Evolutionary conservation across 2,329 filamentous ascomycete species (phyloP), one percentile per base, ranked within the genome.

Genomic region (Sporothrix sp.): DNA sequence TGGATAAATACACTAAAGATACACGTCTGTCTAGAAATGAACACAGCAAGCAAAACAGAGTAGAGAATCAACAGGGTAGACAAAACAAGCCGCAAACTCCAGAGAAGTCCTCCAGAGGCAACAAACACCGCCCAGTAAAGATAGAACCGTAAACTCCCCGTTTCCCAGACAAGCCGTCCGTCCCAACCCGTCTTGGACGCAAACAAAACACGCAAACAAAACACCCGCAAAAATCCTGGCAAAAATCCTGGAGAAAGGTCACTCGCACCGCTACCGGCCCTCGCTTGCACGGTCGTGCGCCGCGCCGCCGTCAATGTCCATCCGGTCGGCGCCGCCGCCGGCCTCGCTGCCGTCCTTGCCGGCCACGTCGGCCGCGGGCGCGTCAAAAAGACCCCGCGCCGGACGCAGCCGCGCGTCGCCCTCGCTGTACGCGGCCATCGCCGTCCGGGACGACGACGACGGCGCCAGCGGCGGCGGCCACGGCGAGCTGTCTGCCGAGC

Each of bases 401-500:
- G 50, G 64, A 14, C 71, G 70, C 33, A 78, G 74, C 52, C 78
- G 74, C 3, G 77, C 60, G 7, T 48, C 2, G 68, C 69, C 56
- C 73, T 59, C 2, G 65, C 62, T 1, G 68, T 40, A 64, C 35
- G 65, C 65, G 50, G 69, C 60, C 14, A 77, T 57, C 18, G 77
- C 55, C 30, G 71, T 0, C 70, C 71, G 20, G n/a, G n/a, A n/a
- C n/a, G n/a, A n/a, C n/a, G n/a, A n/a, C 27, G 30, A 11, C 32
- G 33, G 9, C 10, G 7, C n/a, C n/a, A 21, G 11, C 8, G n/a
- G n/a, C 4, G 16, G n/a, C 16, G 23, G 33, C 33, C 25, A 13
- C 37, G 20, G 7, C n/a, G 30, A 44, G 27, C 30, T 11, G 35
- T n/a, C 43, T 25, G 4, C 18, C 14, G 30, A 33, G 14, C 7